Conservation (phyloP, 306 rosid species). For the Glycine tomentella region DNA sequence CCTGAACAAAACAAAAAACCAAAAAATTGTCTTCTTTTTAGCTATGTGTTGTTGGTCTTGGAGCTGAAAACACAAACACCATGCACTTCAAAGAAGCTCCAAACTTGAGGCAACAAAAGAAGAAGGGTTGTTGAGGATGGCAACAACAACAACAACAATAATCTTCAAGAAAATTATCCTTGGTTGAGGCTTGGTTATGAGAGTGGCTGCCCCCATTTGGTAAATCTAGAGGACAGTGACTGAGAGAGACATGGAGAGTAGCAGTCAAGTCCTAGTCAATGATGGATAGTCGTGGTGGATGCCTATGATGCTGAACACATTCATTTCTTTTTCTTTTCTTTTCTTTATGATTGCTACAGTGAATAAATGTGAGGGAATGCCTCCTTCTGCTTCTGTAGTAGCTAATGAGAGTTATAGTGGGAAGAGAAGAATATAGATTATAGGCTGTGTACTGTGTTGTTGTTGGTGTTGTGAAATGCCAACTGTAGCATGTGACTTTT, state of each 20-base stretch:
- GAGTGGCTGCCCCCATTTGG: conserved; percentile 41
- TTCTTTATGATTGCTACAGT: conserved; percentile 1
- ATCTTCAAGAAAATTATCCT: conserved; percentile 68
- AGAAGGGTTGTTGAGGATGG: conserved; percentile 39
- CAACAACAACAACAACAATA: conserved; percentile 30
- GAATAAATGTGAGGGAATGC: conserved; percentile 21
- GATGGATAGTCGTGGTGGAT: conserved; percentile 36
- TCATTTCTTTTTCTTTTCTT: conserved; percentile 33
- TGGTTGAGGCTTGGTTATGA: conserved; percentile 44
- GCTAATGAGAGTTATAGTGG: conserved; percentile 31
- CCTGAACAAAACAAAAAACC: conserved; percentile 50
- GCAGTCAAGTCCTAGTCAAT: conserved; percentile 25
- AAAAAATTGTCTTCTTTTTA: background rate
- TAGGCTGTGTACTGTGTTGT: background rate
- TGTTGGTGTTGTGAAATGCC: conserved; percentile 14
- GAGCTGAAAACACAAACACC: conserved; percentile 35
- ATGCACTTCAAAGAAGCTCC: conserved; percentile 53
- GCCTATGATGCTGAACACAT: background rate
- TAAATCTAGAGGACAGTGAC: conserved; percentile 54
- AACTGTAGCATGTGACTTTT: conserved; percentile 37
- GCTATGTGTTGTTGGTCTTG: conserved; percentile 9
- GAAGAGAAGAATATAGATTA: background rate
- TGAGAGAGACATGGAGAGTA: conserved; percentile 27
- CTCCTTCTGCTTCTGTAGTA: background rate
- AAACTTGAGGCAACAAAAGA: conserved; percentile 47